These are phyloP conservation scores for Boletus sp. DNA, from an alignment of 768 basidiomycete genomes.

Conservation along the genomic window DNA sequence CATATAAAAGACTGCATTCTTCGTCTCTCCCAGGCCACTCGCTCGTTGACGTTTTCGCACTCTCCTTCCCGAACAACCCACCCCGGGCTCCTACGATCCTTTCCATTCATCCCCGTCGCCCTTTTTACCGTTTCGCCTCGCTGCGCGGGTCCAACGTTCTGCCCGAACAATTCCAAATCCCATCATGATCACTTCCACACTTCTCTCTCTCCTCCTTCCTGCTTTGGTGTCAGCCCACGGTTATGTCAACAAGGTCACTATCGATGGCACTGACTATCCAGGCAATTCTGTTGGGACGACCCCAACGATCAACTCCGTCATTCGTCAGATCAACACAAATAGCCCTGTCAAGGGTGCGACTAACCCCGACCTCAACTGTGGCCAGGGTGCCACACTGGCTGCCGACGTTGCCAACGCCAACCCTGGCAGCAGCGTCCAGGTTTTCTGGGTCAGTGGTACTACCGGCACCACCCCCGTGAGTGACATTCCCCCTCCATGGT, in stretches of 20 bases:
- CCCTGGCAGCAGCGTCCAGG: slow-evolving; percentile 51
- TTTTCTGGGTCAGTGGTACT: slow-evolving; percentile 48
- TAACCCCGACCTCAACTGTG: slow-evolving; percentile 59
- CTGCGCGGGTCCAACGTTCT: slow-evolving; percentile 18
- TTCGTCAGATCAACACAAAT: slow-evolving; percentile 42
- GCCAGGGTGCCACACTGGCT: slow-evolving; percentile 47
- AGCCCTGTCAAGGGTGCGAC: slow-evolving; percentile 52
- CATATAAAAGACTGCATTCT: neutral
- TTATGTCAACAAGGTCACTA: slow-evolving; percentile 23
- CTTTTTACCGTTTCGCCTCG: slow-evolving; percentile 8
- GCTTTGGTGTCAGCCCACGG: slow-evolving; percentile 29
- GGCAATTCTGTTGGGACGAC: slow-evolving; percentile 30
- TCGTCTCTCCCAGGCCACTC: neutral
- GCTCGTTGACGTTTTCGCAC: neutral
- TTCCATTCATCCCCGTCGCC: slow-evolving; percentile 1
- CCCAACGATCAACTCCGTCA: slow-evolving; percentile 30
- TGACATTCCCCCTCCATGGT: neutral
- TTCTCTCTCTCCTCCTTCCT: slow-evolving; percentile 21
- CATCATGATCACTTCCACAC: slow-evolving; percentile 14
- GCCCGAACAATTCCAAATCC: neutral
- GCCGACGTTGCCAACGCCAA: slow-evolving; percentile 48
- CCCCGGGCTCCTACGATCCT: neutral
- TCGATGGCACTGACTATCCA: slow-evolving; percentile 28
- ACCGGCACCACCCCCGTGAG: slow-evolving; percentile 33
- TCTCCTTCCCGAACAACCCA: neutral